Percentiles rank a stretch among this genome's conserved stretches.
Evolutionary conservation across 768 basidiomycete genomes (phyloP).

Genomic region (Daedaleopsis nitida): DNA sequence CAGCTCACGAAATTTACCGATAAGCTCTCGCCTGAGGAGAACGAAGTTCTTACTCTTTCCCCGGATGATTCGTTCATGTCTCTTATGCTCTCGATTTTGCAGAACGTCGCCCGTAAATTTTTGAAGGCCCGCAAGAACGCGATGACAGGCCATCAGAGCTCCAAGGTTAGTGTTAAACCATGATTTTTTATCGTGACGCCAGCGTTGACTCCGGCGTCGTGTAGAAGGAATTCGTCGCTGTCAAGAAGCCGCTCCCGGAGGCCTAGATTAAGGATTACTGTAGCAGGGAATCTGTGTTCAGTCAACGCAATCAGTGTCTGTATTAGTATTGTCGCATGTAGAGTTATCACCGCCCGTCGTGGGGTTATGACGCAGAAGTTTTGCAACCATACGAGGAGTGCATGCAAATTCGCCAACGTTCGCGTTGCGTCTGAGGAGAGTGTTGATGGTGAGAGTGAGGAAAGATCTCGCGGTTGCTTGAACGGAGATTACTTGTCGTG

Average conservation of each 20-base stretch:
- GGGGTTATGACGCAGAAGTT: too few species aligned
- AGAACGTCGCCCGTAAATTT: background rate
- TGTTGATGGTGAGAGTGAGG: too few species aligned
- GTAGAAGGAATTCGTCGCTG: background rate
- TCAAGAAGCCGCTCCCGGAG: background rate
- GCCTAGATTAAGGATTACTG: background rate
- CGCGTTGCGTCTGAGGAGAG: too few species aligned
- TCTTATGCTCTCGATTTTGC: background rate
- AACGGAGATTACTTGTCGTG: too few species aligned
- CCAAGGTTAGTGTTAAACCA: background rate
- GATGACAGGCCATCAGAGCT: background rate
- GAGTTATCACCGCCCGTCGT: too few species aligned
- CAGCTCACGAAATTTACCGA: background rate
- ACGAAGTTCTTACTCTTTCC: background rate
- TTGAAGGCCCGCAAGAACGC: background rate
- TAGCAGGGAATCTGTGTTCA: background rate
- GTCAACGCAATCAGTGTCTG: background rate
- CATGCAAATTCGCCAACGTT: too few species aligned
- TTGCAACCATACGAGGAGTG: too few species aligned
- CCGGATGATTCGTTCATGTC: background rate
- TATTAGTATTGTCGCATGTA: background rate
- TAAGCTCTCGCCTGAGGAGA: background rate
- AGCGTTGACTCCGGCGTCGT: background rate
- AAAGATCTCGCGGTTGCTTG: too few species aligned
- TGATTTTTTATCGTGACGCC: background rate